Evolutionary conservation across 164 flowering plant species (phyloP), one percentile per base, ranked within the genome.

Genomic region (Aristolochia contorta): DNA sequence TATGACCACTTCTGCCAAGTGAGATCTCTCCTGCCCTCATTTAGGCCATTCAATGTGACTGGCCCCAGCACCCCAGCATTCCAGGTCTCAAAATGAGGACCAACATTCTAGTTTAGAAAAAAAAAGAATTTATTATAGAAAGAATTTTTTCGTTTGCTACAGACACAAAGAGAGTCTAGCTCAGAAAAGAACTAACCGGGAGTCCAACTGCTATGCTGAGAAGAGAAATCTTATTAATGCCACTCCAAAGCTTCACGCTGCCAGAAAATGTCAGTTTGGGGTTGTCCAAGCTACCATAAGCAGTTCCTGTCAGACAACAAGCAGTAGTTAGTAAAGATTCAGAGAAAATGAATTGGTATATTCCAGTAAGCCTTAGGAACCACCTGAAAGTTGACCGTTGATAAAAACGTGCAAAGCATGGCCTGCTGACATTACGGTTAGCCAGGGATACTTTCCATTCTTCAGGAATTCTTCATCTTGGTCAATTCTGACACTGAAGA

Each of bases 41-140:
- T 81, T 24, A 93, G 86, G 61, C 96, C 96, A 27, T 66, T 73
- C 67, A 94, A 68, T 25, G 79, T 73, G 45, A 94, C 89, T 12
- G 97, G 99, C n/a, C 99, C 99, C 62, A 91, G 82, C 69, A 94
- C 89, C 47, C 99, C 99, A 58, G 89, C 81, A 74, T 94, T 89
- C 92, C 94, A 84, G 51, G 80, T 78, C 80, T 94, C 99, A 68
- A 76, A 91, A 67, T 87, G 91, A 16, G 69, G 57, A 1, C 96
- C 97, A 27, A 91, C 80, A 72, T 94, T 94, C 99, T 94, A 76
- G 60, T 63, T 58, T 48, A 30, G 9, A 18, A 51, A 65, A 49
- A 22, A 49, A 57, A 8, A 18, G 41, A 65, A 33, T 9, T 53
- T 12, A 12, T 22, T 15, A 53, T 10, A 16, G 27, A 53, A 53